These are phyloP conservation scores for Aspergillus tubingensis DNA, from an alignment of 2,329 filamentous ascomycete genomes.

Conservation along the genomic window DNA sequence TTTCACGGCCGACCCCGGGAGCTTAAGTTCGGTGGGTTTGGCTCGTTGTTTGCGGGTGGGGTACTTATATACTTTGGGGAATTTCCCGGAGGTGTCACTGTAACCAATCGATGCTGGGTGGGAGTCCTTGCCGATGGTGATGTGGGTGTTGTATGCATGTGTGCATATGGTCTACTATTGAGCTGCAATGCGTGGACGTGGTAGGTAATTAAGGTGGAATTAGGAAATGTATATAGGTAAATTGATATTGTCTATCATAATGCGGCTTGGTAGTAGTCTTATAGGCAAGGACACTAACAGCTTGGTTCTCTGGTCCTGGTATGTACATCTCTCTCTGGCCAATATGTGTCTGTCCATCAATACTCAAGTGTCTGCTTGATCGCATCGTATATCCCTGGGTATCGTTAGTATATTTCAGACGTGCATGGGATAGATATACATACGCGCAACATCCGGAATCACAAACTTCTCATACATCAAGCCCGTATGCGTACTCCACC, in stretches of 20 bases:
- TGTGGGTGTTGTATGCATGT: too few relatives aligned
- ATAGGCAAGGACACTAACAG: too few relatives aligned
- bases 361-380: slow-evolving; percentile 69
- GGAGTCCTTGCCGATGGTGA: too few relatives aligned
- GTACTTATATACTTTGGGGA: too few relatives aligned
- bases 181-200: too few relatives aligned
- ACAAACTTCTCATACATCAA: slow-evolving; percentile 78
- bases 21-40: too few relatives aligned
- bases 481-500: slow-evolving; percentile 85
- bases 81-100: too few relatives aligned
- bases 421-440: slow-evolving; percentile 46
- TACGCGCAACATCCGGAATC: slow-evolving; percentile 82
- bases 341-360: slow-evolving; percentile 41
- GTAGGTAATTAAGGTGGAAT: too few relatives aligned
- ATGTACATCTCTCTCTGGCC: neutral
- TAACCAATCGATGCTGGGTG: too few relatives aligned
- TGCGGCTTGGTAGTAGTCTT: neutral
- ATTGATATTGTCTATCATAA: neutral
- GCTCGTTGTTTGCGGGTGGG: too few relatives aligned
- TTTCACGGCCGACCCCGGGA: too few relatives aligned
- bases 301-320: neutral
- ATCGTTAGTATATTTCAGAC: slow-evolving; percentile 5
- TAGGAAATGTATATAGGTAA: neutral
- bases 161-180: too few relatives aligned
- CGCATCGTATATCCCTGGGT: slow-evolving; percentile 67